These are phyloP conservation scores for Solidago caesia DNA, from an alignment of 129 eudicot species.

Conservation along the genomic window DNA sequence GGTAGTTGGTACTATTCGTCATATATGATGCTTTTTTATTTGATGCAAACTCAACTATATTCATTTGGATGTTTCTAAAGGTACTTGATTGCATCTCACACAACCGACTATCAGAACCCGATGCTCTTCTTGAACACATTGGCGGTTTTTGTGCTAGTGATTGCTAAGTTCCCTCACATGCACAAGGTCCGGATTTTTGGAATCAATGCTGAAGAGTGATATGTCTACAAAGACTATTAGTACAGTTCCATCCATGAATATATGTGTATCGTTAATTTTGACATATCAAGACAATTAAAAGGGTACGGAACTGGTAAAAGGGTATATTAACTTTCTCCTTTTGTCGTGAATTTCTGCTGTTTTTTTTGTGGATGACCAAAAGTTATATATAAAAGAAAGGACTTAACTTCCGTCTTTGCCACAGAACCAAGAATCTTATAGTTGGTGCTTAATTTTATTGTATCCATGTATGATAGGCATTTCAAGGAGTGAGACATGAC, in stretches of 20 bases:
- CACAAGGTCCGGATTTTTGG: slow-evolving; percentile 98
- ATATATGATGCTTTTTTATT: background rate
- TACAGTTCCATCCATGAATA: slow-evolving; percentile 30
- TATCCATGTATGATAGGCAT: background rate
- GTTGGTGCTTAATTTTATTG: slow-evolving; percentile 1
- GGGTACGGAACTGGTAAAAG: slow-evolving; percentile 30
- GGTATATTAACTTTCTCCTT: slow-evolving; percentile 35
- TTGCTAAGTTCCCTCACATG: slow-evolving; percentile 93
- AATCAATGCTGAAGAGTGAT: slow-evolving; percentile 72
- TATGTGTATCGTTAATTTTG: slow-evolving; percentile 42
- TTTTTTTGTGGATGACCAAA: slow-evolving; percentile 32
- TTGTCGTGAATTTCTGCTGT: slow-evolving; percentile 11
- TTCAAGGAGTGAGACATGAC: background rate
- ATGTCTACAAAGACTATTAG: background rate
- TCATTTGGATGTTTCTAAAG: slow-evolving; percentile 36
- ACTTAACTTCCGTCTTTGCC: background rate
- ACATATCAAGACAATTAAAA: slow-evolving; percentile 28
- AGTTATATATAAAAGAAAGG: slow-evolving; percentile 13
- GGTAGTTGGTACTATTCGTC: background rate
- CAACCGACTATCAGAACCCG: slow-evolving; percentile 86
- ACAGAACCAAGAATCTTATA: slow-evolving; percentile 13
- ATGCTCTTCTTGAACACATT: slow-evolving; percentile 82
- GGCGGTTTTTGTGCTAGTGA: slow-evolving; percentile 79
- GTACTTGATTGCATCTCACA: slow-evolving; percentile 94
- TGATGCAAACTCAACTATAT: slow-evolving; percentile 9